Conservation (phyloP, 345 rosid genomes). For the Aquilaria malaccensis region DNA sequence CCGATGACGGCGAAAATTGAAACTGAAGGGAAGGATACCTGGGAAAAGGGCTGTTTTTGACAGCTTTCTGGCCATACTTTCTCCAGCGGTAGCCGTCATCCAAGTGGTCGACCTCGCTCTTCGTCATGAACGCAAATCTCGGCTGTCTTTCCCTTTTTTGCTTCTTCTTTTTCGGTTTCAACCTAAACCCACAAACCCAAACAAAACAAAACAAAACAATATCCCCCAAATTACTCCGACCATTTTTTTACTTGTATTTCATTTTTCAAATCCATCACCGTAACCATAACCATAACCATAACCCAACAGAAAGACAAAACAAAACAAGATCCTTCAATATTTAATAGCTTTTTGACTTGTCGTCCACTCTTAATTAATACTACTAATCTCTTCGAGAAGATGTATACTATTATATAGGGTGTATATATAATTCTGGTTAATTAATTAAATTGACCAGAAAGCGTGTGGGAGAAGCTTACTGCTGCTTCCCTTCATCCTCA, state of each 20-base stretch:
- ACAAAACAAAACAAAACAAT: neutral
- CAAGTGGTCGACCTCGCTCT: constrained; percentile 82
- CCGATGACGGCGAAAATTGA: no score
- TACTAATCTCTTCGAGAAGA: no score
- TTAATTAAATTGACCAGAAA: neutral
- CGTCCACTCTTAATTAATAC: no score
- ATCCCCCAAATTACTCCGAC: no score
- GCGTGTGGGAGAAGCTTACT: constrained; percentile 31
- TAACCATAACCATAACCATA: no score
- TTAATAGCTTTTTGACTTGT: no score
- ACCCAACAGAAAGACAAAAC: no score
- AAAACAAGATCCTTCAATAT: no score
- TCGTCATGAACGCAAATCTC: constrained; percentile 83
- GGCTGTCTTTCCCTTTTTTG: constrained; percentile 67
- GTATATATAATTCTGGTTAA: no score
- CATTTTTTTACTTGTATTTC: no score
- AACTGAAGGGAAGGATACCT: constrained; percentile 31
- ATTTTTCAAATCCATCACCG: no score
- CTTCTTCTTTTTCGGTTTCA: constrained; percentile 72
- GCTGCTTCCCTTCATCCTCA: constrained; percentile 49
- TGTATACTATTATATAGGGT: no score
- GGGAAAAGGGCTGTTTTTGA: constrained; percentile 85
- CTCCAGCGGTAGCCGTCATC: constrained; percentile 97
- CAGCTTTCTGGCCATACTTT: constrained; percentile 92
- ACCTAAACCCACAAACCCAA: constrained; percentile 28